Conservation (phyloP, 257 asterid genomes). For the Solanum phureja region DNA sequence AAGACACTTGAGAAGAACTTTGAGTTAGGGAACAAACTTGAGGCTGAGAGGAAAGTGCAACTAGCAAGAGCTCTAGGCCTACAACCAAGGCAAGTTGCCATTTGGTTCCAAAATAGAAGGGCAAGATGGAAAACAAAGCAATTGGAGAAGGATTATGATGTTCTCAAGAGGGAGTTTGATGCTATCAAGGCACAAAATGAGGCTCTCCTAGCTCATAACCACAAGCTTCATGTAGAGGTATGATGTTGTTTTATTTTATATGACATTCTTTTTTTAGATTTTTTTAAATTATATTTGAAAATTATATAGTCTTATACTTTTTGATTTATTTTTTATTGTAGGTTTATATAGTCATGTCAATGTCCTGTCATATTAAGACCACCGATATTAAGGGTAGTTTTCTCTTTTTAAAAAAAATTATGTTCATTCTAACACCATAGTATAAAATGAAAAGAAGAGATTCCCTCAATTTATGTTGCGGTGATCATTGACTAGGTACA, state of each 20-base stretch:
- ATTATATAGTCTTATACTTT: not conserved
- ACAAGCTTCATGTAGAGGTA: conserved; percentile 50
- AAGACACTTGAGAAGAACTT: conserved; percentile 52
- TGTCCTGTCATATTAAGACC: not conserved
- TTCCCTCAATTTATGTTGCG: not conserved
- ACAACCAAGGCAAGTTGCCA: conserved; percentile 52
- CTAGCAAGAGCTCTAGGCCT: conserved; percentile 52
- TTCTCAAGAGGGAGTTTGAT: conserved; percentile 42
- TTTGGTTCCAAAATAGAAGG: conserved; percentile 64
- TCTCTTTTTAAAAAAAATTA: fast-evolving
- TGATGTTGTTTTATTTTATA: not conserved
- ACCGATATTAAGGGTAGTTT: too few relatives aligned
- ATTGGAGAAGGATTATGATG: conserved; percentile 47
- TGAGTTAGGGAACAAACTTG: conserved; percentile 47
- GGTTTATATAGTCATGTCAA: not conserved
- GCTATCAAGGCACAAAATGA: conserved; percentile 48
- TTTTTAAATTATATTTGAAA: too few relatives aligned
- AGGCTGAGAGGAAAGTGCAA: conserved; percentile 50
- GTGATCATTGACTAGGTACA: too few relatives aligned
- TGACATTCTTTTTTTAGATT: not conserved
- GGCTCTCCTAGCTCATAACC: conserved; percentile 40
- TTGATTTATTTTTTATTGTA: not conserved
- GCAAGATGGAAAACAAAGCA: conserved; percentile 59
- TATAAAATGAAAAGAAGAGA: not conserved
- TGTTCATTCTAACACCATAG: not conserved